Evolutionary conservation across 2,329 filamentous ascomycete species (phyloP).

Genomic region (Rosellinia necatrix): DNA sequence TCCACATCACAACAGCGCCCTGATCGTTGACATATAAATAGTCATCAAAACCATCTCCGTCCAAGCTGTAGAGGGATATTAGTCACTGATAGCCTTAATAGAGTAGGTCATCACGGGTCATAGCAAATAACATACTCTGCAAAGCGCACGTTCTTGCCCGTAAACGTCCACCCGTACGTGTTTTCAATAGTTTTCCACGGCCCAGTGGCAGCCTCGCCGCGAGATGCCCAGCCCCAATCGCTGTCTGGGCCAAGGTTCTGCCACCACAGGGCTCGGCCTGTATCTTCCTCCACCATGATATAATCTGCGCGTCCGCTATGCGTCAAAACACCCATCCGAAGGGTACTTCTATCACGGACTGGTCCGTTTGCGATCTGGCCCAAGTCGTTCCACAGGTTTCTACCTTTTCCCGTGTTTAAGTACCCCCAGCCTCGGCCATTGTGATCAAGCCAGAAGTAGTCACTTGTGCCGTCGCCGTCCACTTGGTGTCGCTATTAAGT

Average conservation of each 20-base stretch:
- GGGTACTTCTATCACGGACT: not conserved
- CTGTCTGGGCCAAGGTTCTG: not conserved
- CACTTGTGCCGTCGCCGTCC: not conserved
- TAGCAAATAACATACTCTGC: constrained; percentile 1
- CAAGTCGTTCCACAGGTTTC: too few relatives aligned
- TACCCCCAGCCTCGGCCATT: not conserved
- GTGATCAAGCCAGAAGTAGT: constrained; percentile 1
- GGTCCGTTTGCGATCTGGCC: not conserved
- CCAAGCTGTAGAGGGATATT: too few relatives aligned
- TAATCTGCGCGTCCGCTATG: not conserved
- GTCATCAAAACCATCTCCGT: too few relatives aligned
- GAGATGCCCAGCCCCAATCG: not conserved
- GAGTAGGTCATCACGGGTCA: too few relatives aligned
- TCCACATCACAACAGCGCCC: too few relatives aligned
- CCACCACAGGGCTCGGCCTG: not conserved
- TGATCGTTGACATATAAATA: too few relatives aligned
- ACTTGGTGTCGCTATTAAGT: too few relatives aligned
- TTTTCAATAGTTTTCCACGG: not conserved
- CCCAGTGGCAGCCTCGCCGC: not conserved
- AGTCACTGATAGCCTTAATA: too few relatives aligned
- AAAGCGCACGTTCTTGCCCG: not conserved
- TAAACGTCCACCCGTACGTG: constrained; percentile 2
- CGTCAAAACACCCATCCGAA: not conserved
- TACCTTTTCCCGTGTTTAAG: not conserved
- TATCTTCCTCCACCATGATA: constrained; percentile 1